Evolutionary conservation across 2,329 filamentous ascomycete species (phyloP), one percentile per base, ranked within the genome.

Genomic region (Didymella pinodella): DNA sequence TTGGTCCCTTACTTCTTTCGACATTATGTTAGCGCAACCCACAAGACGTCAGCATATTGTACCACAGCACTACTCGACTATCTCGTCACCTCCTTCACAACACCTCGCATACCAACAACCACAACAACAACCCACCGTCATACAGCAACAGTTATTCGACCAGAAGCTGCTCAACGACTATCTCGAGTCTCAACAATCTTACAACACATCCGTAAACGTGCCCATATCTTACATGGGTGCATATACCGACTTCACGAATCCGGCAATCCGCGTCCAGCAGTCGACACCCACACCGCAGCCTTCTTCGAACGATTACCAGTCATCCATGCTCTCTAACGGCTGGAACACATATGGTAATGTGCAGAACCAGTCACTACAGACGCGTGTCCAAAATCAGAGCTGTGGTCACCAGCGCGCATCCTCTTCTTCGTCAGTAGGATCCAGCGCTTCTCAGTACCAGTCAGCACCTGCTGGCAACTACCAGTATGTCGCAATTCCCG

Each of bases 401-500:
- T 68, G 65, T 50, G 65, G 71, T 46, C 77, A 79, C 54, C 75
- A 78, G 57, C 75, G 77, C 61, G 72, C 73, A 31, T 72, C 76
- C 6, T 79, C 77, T 0, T 74, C 75, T 25, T 78, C 77, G 16
- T 78, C 77, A 32, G 69, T 73, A 68, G 75, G 69, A 53, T 79
- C 77, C 29, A 74, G 68, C 54, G 64, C 66, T 38, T 75, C 74
- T 47, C 75, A 72, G 49, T 77, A 74, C 48, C 74, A 75, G 56
- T 58, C 68, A 47, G 70, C 62, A 41, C 66, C 67, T 41, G 60
- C 73, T 12, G 44, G 65, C 51, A 62, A 48, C 45, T 80, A 80
- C 70, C 75, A 76, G 65, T 78, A 78, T 51, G 81, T 84, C 65
- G 79, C 79, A 58, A 76, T 76, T 63, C 68, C 78, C 64, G 81